Evolutionary conservation across 495 filamentous ascomycete species (phyloP).

Genomic region (Penicillium soppii): DNA sequence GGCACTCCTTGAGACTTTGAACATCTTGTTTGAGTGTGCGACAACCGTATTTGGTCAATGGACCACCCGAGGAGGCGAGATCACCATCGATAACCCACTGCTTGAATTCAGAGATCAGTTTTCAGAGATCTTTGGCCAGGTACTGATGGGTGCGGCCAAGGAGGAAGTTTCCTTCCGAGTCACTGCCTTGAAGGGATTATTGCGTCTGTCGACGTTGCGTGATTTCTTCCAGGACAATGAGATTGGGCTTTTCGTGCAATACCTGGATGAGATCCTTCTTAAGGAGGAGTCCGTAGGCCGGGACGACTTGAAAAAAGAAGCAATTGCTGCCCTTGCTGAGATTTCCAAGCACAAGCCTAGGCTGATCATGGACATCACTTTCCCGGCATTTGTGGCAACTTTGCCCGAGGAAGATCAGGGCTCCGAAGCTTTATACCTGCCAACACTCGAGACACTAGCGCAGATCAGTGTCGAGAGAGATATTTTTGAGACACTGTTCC

Average conservation of each 20-base stretch:
- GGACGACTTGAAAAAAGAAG: constrained; percentile 59
- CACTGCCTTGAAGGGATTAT: constrained; percentile 58
- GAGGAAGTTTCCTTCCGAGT: constrained; percentile 67
- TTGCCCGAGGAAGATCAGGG: constrained; percentile 59
- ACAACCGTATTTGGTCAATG: constrained; percentile 58
- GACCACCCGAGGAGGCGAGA: constrained; percentile 39
- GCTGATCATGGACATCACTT: constrained; percentile 68
- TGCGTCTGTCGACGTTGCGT: constrained; percentile 54
- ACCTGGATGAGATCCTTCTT: constrained; percentile 64
- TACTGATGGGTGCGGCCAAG: constrained; percentile 57
- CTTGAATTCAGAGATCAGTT: constrained; percentile 59
- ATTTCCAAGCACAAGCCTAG: constrained; percentile 66
- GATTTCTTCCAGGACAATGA: constrained; percentile 63
- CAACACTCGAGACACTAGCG: constrained; percentile 65
- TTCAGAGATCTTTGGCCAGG: constrained; percentile 59
- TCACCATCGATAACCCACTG: constrained; percentile 50
- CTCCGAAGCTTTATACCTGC: constrained; percentile 44
- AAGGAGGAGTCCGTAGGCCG: constrained; percentile 56
- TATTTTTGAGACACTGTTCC: constrained; percentile 68
- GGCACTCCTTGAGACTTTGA: constrained; percentile 64
- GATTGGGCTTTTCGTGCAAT: constrained; percentile 62
- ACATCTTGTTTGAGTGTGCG: constrained; percentile 57
- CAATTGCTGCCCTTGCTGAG: constrained; percentile 61
- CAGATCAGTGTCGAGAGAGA: constrained; percentile 64
- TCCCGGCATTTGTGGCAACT: constrained; percentile 71